phyloP scores from a whole-genome alignment of 805 yeast genomes.

The Myxozyma nipponensis region DNA sequence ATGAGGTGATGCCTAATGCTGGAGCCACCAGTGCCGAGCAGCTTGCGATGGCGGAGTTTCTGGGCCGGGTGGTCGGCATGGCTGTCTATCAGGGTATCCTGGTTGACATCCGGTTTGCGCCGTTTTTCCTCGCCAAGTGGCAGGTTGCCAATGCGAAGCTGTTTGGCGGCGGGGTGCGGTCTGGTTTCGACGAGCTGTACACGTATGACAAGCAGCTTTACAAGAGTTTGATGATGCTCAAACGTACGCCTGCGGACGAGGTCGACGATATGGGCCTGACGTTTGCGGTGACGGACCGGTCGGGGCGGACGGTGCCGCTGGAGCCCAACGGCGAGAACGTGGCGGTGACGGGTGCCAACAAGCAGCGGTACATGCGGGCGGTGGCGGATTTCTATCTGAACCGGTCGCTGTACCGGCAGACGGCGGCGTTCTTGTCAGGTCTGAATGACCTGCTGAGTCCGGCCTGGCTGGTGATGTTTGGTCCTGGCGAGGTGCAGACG shows the following conservation, averaged over 20 bases:
- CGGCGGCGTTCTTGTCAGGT: constrained; percentile 65
- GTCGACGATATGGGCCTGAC: constrained; percentile 53
- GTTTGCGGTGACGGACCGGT: constrained; percentile 48
- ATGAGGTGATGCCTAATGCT: constrained; percentile 74
- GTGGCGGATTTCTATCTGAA: constrained; percentile 78
- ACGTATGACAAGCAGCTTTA: constrained; percentile 68
- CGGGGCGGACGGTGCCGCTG: constrained; percentile 49
- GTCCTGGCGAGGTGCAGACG: constrained; percentile 75
- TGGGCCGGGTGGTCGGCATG: constrained; percentile 84
- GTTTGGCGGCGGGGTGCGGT: constrained; percentile 33
- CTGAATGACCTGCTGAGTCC: constrained; percentile 62
- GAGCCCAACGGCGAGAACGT: constrained; percentile 55
- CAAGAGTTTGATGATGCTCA: constrained; percentile 57
- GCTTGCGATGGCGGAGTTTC: constrained; percentile 48
- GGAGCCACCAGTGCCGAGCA: constrained; percentile 33
- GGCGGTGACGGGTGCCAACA: constrained; percentile 58
- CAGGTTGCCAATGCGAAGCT: constrained; percentile 22
- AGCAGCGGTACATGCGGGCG: constrained; percentile 68
- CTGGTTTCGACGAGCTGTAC: constrained; percentile 73
- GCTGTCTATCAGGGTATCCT: constrained; percentile 80
- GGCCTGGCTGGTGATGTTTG: constrained; percentile 80
- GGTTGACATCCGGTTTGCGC: constrained; percentile 79
- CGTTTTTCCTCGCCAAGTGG: constrained; percentile 76
- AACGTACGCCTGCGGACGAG: constrained; percentile 54
- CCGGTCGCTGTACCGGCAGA: constrained; percentile 53